Percentiles rank a stretch among this genome's conserved stretches.
phyloP scores from a whole-genome alignment of 495 filamentous ascomycete species.

The Aspergillus conjunctus region DNA sequence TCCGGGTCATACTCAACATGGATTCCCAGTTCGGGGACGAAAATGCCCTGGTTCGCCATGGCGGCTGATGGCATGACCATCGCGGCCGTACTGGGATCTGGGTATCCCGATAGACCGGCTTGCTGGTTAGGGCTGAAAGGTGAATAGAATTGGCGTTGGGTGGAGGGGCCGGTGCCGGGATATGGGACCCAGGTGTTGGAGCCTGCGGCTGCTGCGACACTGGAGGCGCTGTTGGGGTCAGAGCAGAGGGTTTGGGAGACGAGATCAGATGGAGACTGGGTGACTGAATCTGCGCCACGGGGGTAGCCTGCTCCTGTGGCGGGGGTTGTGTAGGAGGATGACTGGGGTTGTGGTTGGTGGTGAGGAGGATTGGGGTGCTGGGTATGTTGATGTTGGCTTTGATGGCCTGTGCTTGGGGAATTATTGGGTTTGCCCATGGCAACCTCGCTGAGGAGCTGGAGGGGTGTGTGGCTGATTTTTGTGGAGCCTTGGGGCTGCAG shows the following conservation, averaged over 20 bases:
- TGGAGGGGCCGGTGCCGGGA: not conserved
- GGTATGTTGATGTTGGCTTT: constrained; percentile 17
- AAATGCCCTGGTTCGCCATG: constrained; percentile 22
- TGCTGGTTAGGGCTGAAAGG: constrained; percentile 17
- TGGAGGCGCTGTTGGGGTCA: constrained; percentile 7
- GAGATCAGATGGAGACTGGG: constrained; percentile 15
- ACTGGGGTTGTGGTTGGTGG: not conserved
- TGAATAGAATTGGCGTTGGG: constrained; percentile 19
- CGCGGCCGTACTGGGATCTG: constrained; percentile 8
- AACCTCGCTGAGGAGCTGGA: constrained; percentile 70
- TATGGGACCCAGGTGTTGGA: constrained; percentile 25
- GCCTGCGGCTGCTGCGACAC: constrained; percentile 7
- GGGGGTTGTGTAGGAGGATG: no score
- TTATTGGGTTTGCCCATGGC: constrained; percentile 56
- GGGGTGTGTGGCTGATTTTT: constrained; percentile 50
- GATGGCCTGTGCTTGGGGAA: constrained; percentile 15
- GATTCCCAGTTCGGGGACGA: constrained; percentile 34
- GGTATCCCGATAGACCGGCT: constrained; percentile 9
- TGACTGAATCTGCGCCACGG: constrained; percentile 8
- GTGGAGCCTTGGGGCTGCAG: constrained; percentile 11
- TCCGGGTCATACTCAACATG: constrained; percentile 33
- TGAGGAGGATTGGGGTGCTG: constrained; percentile 9
- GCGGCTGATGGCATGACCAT: constrained; percentile 16
- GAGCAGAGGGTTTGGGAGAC: constrained; percentile 16
- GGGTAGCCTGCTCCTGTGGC: constrained; percentile 3